phyloP scores from a whole-genome alignment of 2,329 filamentous ascomycete genomes.

The Atkinsonella texensis region DNA sequence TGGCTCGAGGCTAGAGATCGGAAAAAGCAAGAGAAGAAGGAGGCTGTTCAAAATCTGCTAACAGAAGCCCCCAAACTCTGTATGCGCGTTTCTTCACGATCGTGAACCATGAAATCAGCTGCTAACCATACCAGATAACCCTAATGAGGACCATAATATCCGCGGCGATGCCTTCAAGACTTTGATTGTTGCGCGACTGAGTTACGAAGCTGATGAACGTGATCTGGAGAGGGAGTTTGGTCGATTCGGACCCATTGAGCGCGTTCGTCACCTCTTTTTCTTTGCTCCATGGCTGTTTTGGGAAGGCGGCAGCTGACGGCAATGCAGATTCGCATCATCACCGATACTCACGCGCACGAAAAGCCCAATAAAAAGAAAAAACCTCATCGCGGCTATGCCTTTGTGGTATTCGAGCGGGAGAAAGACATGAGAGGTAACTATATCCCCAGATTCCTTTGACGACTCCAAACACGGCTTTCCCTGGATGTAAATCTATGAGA shows the following conservation, averaged over 20 bases:
- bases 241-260: constrained; percentile 86
- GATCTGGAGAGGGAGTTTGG: constrained; percentile 91
- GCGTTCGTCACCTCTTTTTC: constrained; percentile 40
- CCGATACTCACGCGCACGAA: constrained; percentile 57
- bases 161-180: constrained; percentile 93
- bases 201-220: constrained; percentile 77
- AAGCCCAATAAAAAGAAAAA: constrained; percentile 70
- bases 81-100: constrained; percentile 23
- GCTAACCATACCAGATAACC: constrained; percentile 49
- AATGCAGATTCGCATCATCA: constrained; percentile 71
- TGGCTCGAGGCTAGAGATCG: constrained; percentile 84
- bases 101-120: not conserved
- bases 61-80: constrained; percentile 54
- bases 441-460: constrained; percentile 17
- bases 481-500: constrained; percentile 18
- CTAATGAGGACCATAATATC: constrained; percentile 73
- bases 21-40: constrained; percentile 68
- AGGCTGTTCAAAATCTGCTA: constrained; percentile 49
- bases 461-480: constrained; percentile 1
- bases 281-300: not conserved
- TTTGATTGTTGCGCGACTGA: constrained; percentile 79
- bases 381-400: constrained; percentile 81
- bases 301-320: not conserved
- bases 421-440: constrained; percentile 97
- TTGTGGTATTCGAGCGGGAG: constrained; percentile 93